Conservation (phyloP, 495 filamentous ascomycete species). For the Aspergillus steynii region DNA sequence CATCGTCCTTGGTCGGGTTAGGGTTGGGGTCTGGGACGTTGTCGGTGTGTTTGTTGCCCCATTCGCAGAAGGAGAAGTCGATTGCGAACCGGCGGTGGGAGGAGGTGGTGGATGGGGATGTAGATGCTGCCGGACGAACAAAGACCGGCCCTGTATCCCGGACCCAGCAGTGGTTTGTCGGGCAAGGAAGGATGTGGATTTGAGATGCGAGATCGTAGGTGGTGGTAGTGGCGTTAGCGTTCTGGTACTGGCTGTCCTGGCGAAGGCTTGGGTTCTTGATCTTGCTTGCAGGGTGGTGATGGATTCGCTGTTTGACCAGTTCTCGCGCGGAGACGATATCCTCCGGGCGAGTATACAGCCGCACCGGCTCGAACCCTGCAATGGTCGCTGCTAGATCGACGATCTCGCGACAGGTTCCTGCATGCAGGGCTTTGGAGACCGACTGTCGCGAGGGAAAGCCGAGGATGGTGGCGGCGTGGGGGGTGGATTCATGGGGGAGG, state of each 20-base stretch:
- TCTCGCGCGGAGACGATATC: constrained; percentile 18
- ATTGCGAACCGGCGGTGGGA: constrained; percentile 23
- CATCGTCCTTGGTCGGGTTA: constrained; percentile 5
- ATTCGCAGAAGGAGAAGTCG: constrained; percentile 37
- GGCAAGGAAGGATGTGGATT: constrained; percentile 18
- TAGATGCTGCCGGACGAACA: constrained; percentile 17
- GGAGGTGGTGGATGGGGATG: not conserved
- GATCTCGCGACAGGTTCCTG: constrained; percentile 29
- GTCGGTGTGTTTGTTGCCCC: constrained; percentile 28
- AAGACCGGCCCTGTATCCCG: constrained; percentile 39
- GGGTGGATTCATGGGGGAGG: constrained; percentile 27
- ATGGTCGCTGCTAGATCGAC: constrained; percentile 31
- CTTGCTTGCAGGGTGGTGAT: not conserved
- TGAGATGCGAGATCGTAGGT: not conserved
- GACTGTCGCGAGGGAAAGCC: constrained; percentile 34
- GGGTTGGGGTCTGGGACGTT: too few species aligned
- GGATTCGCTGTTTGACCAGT: constrained; percentile 16
- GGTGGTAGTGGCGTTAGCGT: too few species aligned
- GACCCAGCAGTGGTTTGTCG: constrained; percentile 39
- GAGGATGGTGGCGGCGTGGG: constrained; percentile 35
- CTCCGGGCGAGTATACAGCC: constrained; percentile 32
- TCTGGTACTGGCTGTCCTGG: not conserved
- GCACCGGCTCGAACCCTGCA: constrained; percentile 36
- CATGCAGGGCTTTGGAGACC: constrained; percentile 25
- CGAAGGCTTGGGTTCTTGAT: not conserved